Percentiles rank a stretch among this genome's conserved stretches.
These are phyloP conservation scores for Torulaspora delbrueckii DNA, from an alignment of 805 yeast species.

Conservation along the genomic window DNA sequence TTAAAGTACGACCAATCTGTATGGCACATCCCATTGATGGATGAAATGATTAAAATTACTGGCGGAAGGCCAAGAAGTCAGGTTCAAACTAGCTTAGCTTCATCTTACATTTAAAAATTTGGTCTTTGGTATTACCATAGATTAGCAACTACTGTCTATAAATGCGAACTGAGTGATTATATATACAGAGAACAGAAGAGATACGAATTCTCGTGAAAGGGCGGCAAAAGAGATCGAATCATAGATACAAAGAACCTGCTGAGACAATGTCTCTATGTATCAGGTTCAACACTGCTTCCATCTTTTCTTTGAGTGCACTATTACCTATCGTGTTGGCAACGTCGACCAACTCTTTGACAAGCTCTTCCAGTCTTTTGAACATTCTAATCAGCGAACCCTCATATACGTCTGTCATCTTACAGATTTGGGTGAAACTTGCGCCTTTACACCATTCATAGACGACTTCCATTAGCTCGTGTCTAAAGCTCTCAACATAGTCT, in stretches of 20 bases:
- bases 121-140: too few species aligned
- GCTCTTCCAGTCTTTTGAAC: conserved; percentile 91
- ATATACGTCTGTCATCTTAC: conserved; percentile 98
- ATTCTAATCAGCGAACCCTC: conserved; percentile 94
- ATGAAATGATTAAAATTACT: conserved; percentile 16
- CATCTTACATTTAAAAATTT: conserved; percentile 8
- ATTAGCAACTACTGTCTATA: not conserved
- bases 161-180: not conserved
- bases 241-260: conserved; percentile 85
- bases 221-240: not conserved
- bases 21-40: conserved; percentile 26
- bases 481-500: conserved; percentile 86
- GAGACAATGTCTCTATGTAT: conserved; percentile 95
- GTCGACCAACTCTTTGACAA: conserved; percentile 79
- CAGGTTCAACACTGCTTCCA: conserved; percentile 78
- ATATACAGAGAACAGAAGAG: not conserved
- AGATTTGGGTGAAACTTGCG: conserved; percentile 90
- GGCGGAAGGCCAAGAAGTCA: conserved; percentile 7
- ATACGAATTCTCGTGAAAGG: not conserved
- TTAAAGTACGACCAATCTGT: conserved; percentile 14
- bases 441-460: conserved; percentile 97
- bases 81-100: conserved; percentile 13
- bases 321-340: conserved; percentile 97
- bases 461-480: conserved; percentile 94
- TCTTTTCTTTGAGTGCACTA: conserved; percentile 74